Conservation (phyloP, 768 basidiomycete species). For the Mycena crocata region DNA sequence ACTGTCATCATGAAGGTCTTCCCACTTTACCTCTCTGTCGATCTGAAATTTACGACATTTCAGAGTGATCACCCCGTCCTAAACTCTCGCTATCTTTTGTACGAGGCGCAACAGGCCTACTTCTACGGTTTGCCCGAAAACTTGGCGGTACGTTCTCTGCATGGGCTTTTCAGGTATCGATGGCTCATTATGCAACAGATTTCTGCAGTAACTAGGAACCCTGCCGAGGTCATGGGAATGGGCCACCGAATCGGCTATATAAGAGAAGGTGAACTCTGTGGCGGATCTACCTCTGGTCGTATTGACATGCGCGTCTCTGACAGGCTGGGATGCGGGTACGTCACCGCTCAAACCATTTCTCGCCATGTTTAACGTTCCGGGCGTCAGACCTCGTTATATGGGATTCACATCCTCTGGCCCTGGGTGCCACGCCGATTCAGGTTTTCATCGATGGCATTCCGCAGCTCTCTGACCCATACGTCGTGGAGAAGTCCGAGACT, state of each 20-base stretch:
- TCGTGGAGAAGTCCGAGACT: constrained; percentile 62
- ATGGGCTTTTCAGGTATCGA: neutral
- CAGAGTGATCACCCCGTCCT: constrained; percentile 76
- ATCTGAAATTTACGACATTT: neutral
- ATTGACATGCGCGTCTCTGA: neutral
- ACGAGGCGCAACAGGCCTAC: constrained; percentile 88
- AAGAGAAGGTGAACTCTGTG: constrained; percentile 58
- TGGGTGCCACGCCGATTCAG: constrained; percentile 89
- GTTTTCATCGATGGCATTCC: constrained; percentile 92
- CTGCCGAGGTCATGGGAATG: constrained; percentile 81
- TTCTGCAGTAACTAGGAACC: constrained; percentile 73
- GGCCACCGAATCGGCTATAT: constrained; percentile 87
- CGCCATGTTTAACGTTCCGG: neutral
- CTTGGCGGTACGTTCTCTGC: constrained; percentile 52
- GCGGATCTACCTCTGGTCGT: constrained; percentile 4
- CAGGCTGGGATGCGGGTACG: constrained; percentile 82
- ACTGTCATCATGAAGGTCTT: constrained; percentile 80
- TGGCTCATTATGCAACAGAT: neutral
- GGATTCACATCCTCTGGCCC: constrained; percentile 86
- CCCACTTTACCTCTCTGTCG: neutral
- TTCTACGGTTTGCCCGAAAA: constrained; percentile 82
- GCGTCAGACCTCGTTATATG: constrained; percentile 78
- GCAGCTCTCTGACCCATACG: constrained; percentile 66
- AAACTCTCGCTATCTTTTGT: constrained; percentile 81
- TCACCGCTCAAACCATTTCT: neutral